These are phyloP conservation scores for Meyerozyma elateridarum DNA, from an alignment of 1,139 yeast genomes.

Conservation along the genomic window DNA sequence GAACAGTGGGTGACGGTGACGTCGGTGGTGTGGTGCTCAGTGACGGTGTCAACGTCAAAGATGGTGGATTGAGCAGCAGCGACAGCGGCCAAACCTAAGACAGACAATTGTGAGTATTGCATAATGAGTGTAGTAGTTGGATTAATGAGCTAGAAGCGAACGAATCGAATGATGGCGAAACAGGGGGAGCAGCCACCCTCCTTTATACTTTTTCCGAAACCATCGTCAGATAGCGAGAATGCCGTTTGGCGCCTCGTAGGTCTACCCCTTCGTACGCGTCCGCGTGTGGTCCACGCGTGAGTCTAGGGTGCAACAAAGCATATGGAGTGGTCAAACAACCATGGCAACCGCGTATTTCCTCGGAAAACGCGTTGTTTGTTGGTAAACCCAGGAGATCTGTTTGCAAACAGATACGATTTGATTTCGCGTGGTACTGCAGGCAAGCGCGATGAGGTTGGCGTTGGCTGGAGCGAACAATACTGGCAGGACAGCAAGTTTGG, in stretches of 20 bases:
- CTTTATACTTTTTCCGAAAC: constrained; percentile 10
- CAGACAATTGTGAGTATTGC: constrained; percentile 29
- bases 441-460: no score
- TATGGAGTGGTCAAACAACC: neutral
- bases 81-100: constrained; percentile 28
- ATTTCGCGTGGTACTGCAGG: no score
- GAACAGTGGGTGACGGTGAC: constrained; percentile 42
- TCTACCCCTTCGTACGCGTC: constrained; percentile 1
- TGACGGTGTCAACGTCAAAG: constrained; percentile 23
- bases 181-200: constrained; percentile 7
- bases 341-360: neutral
- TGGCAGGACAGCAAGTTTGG: no score
- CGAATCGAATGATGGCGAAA: constrained; percentile 5
- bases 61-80: constrained; percentile 15
- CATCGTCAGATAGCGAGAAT: neutral
- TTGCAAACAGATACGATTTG: constrained; percentile 1
- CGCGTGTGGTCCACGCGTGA: constrained; percentile 3
- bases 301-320: constrained; percentile 1
- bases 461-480: no score
- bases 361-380: constrained; percentile 2
- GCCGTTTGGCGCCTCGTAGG: neutral
- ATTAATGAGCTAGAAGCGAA: constrained; percentile 14
- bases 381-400: neutral
- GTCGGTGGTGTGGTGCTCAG: constrained; percentile 29
- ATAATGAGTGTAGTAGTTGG: constrained; percentile 14